Conservation (phyloP, 2,329 filamentous ascomycete species). For the Colletotrichum brevisporum region DNA sequence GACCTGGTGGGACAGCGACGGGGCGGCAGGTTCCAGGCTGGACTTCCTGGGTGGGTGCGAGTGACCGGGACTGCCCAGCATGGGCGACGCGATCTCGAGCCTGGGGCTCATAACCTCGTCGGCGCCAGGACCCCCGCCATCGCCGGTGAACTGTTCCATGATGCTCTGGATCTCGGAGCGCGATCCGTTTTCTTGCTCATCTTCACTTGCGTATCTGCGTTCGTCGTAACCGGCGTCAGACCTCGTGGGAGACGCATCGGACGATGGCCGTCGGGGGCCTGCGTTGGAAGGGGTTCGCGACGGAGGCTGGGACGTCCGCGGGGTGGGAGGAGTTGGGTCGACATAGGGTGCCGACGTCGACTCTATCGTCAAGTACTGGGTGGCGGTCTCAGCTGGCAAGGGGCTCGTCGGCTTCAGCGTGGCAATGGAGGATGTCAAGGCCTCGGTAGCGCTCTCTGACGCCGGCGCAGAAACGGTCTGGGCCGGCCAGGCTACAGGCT, state of each 20-base stretch:
- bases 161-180: slow-evolving; percentile 94
- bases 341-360: slow-evolving; percentile 61
- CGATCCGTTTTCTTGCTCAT: slow-evolving; percentile 77
- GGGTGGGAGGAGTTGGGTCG: slow-evolving; percentile 72
- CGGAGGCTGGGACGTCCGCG: slow-evolving; percentile 66
- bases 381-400: slow-evolving; percentile 52
- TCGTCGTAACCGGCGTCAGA: slow-evolving; percentile 72
- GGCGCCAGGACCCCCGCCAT: slow-evolving; percentile 77
- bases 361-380: slow-evolving; percentile 64
- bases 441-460: slow-evolving; percentile 43
- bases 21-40: slow-evolving; percentile 81
- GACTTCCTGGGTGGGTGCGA: slow-evolving; percentile 87
- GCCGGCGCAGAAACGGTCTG: slow-evolving; percentile 3
- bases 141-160: slow-evolving; percentile 94
- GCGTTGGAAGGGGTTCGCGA: slow-evolving; percentile 72
- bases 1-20: slow-evolving; percentile 63
- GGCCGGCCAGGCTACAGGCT: slow-evolving; percentile 10
- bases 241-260: slow-evolving; percentile 66
- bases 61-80: slow-evolving; percentile 71
- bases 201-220: slow-evolving; percentile 69
- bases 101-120: slow-evolving; percentile 95
- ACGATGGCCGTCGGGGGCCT: slow-evolving; percentile 60
- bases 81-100: slow-evolving; percentile 84
- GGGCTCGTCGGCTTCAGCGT: slow-evolving; percentile 63
- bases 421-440: slow-evolving; percentile 62